A percentile compares a stretch with the other conserved stretches of the same genome.
phyloP scores from a whole-genome alignment of 1,284 basidiomycete genomes.

The Baeospora myosura region DNA sequence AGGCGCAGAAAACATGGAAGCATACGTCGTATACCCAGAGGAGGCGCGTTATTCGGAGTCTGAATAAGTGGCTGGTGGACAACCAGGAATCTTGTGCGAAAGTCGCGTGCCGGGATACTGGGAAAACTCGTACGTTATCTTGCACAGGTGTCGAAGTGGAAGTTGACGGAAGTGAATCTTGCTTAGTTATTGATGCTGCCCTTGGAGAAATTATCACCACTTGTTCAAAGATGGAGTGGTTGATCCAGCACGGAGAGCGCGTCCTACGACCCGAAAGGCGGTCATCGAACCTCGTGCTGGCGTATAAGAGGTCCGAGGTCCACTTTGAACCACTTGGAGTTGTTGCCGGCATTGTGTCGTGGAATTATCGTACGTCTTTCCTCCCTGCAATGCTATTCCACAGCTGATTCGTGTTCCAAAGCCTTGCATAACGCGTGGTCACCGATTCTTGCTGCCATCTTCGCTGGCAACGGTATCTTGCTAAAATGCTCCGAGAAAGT shows the following conservation, averaged over 20 bases:
- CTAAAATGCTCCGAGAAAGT: constrained; percentile 93
- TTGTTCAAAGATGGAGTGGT: constrained; percentile 83
- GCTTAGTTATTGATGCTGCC: constrained; percentile 77
- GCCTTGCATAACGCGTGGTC: constrained; percentile 91
- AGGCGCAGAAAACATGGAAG: constrained; percentile 69
- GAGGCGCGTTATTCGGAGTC: constrained; percentile 72
- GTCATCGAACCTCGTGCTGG: constrained; percentile 68
- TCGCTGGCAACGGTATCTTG: constrained; percentile 86
- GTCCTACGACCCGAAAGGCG: constrained; percentile 67
- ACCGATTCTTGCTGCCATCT: constrained; percentile 85
- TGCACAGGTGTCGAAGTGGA: constrained; percentile 1
- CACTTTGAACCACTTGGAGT: constrained; percentile 92
- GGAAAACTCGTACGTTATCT: constrained; percentile 81
- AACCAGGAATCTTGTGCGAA: constrained; percentile 82
- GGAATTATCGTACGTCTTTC: constrained; percentile 75
- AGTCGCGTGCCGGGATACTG: constrained; percentile 91
- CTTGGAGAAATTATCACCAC: constrained; percentile 87
- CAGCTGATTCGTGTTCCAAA: constrained; percentile 27
- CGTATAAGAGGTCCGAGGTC: constrained; percentile 81
- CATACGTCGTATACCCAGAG: constrained; percentile 72
- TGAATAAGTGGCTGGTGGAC: constrained; percentile 86
- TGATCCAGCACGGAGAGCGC: constrained; percentile 76
- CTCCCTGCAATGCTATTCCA: constrained; percentile 1
- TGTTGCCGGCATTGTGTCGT: constrained; percentile 88
- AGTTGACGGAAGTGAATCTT: constrained; percentile 4